Base-by-base conservation (phyloP, 352 stramenopile species). In the Pythium chondricola region DNA sequence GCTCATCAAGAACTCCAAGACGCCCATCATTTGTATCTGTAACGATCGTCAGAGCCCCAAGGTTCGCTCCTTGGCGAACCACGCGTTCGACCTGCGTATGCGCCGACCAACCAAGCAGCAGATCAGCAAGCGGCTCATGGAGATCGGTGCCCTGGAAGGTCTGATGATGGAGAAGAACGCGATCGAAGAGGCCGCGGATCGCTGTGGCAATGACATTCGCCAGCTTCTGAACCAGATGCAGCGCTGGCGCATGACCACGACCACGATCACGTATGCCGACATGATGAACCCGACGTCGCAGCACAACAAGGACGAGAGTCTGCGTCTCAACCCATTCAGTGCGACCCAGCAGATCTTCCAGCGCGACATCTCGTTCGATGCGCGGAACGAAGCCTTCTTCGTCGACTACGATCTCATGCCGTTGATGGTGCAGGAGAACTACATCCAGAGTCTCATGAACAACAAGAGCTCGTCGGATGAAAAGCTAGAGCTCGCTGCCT, bases 11-110 rank as follows among this genome's bases (percentile, higher is more conserved):
- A 97, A 96, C 51, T 97, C 81, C 38, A 97, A 97, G 68, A 95
- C 97, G 40, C 97, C 97, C 9, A 99, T 99, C 56, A 99, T 99
- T 69, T 99, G 96, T 63, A 99, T 99, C 63, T 99, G 97, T 71
- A 99, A 99, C 57, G 97, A 99, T 67, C 85, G 96, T 2, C 91
- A 98, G 62, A 97, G 83, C 49, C 81, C 86, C 32, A 98, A 99
- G 45, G 85, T 97, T 41, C 85, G 88, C 3, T 96, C 88, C 29
- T 71, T 99, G 8, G 84, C 91, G n/a, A 98, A 98, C 56, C 86
- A 98, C 71, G 98, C 97, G 67, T 97, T 97, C 59, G 96, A 99
- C 77, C 67, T 99, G 27, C 72, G 87, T 18, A 98, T 97, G 71
- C 77, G 73, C 47, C 85, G 94, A 14, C 96, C 95, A 5, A 94